Evolutionary conservation across 768 basidiomycete species (phyloP), one percentile per base, ranked within the genome.

Genomic region (Russula compacta): DNA sequence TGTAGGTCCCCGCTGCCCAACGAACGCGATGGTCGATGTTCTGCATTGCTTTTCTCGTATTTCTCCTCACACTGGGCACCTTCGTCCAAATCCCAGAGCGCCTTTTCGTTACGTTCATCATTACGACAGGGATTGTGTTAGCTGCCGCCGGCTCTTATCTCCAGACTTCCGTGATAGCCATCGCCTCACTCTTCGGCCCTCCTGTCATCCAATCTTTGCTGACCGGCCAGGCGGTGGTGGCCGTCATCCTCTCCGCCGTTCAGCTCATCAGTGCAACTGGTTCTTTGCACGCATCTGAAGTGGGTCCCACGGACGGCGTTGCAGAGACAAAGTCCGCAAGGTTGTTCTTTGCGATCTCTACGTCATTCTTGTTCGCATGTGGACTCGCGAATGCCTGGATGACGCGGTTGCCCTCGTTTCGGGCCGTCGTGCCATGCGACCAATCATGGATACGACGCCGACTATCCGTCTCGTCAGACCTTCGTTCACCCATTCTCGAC

Each of bases 211-310:
- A 93, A 70, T 77, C 82, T 29, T 76, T 89, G 70, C 81, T 94
- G 78, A 83, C 90, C 2, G 92, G 91, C 11, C 90, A 94, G 72
- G 92, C 88, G 0, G 89, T 87, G 0, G 82, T 93, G 2, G 93
- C 85, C 0, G 89, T 95, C 12, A 84, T 83, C 1, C 84, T 94
- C 63, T 91, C 90, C 55, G 75, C 77, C 1, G 84, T 92, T 0
- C 91, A 94, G 67, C 79, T 92, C 8, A 63, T 84, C 38, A 84
- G 89, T 60, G 79, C 86, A 9, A 71, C 77, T 0, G 73, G 81
- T 2, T 86, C 86, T 9, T 74, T 88, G 15, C 77, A 76, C 49
- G 57, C 70, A 10, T 63, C 68, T 4, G 56, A 61, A 15, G 56
- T 54, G 29, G 55, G 47, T 21, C 53, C 58, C 14, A 51, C 66